phyloP scores from a whole-genome alignment of 371 early-diverging fungal genomes.

The Mucor indicus region DNA sequence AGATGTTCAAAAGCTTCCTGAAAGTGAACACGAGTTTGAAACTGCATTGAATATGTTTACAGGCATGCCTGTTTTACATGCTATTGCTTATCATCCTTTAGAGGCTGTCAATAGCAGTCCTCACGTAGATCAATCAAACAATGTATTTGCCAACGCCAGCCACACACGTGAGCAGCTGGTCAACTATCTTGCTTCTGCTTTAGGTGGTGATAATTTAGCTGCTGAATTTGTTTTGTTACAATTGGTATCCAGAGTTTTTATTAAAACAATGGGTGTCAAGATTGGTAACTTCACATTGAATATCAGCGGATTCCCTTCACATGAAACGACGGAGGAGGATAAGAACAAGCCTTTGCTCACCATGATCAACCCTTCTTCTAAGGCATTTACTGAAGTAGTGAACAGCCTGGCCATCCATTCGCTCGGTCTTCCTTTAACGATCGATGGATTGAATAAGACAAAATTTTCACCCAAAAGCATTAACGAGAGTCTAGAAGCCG shows the following conservation, averaged over 20 bases:
- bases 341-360: constrained; percentile 1
- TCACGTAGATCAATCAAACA: background rate
- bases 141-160: no score
- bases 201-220: constrained; percentile 51
- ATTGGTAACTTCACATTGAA: constrained; percentile 50
- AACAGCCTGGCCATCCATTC: constrained; percentile 41
- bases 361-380: constrained; percentile 14
- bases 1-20: constrained; percentile 2
- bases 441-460: constrained; percentile 47
- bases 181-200: constrained; percentile 48
- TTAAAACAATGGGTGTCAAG: constrained; percentile 35
- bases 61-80: constrained; percentile 38
- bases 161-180: constrained; percentile 46
- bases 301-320: constrained; percentile 34
- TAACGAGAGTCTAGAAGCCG: constrained; percentile 50
- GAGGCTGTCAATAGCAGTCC: constrained; percentile 7
- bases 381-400: constrained; percentile 19
- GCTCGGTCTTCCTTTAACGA: constrained; percentile 47
- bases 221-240: constrained; percentile 62
- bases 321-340: constrained; percentile 5
- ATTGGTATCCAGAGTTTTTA: constrained; percentile 55
- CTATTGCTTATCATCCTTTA: constrained; percentile 29
- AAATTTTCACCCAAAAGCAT: constrained; percentile 52
- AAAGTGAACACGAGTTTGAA: constrained; percentile 13
- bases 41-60: constrained; percentile 16